Conservation (phyloP, 2,329 filamentous ascomycete genomes). For the Neonectria coccinea region DNA sequence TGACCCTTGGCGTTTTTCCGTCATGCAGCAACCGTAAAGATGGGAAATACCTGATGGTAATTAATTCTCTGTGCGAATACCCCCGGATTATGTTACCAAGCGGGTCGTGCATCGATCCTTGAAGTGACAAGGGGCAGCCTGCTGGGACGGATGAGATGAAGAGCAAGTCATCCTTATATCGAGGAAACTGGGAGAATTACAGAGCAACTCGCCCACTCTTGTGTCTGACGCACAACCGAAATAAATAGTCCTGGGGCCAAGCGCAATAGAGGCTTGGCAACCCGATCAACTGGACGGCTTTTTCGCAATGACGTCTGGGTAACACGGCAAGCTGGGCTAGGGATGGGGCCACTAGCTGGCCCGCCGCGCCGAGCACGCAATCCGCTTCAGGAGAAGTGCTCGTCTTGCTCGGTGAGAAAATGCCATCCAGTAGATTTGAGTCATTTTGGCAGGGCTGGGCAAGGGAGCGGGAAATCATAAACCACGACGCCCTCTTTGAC, state of each 20-base stretch:
- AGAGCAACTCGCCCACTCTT: not conserved
- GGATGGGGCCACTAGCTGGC: slow-evolving; percentile 5
- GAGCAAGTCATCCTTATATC: not conserved
- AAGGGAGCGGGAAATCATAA: not conserved
- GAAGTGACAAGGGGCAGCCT: not conserved
- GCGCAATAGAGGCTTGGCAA: slow-evolving; percentile 1
- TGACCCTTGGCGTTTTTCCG: slow-evolving; percentile 24
- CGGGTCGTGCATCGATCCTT: slow-evolving; percentile 1
- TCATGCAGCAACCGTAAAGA: not conserved
- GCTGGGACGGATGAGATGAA: not conserved
- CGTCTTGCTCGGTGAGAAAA: not conserved
- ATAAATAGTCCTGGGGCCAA: not conserved
- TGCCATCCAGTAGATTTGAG: not conserved
- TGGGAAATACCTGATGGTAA: not conserved
- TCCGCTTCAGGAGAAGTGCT: slow-evolving; percentile 8
- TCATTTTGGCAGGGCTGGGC: not conserved
- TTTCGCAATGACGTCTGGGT: not conserved
- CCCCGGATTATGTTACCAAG: not conserved
- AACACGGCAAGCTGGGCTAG: slow-evolving; percentile 6
- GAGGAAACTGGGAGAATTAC: not conserved
- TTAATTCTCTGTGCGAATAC: not conserved
- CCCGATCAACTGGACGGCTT: not conserved
- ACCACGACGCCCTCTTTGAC: not conserved
- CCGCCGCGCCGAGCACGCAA: slow-evolving; percentile 16
- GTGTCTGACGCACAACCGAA: not conserved